Evolutionary conservation across 192 early-diverging fungal genomes (phyloP), one percentile per base, ranked within the genome.

Genomic region (Dimargaris verticillata): DNA sequence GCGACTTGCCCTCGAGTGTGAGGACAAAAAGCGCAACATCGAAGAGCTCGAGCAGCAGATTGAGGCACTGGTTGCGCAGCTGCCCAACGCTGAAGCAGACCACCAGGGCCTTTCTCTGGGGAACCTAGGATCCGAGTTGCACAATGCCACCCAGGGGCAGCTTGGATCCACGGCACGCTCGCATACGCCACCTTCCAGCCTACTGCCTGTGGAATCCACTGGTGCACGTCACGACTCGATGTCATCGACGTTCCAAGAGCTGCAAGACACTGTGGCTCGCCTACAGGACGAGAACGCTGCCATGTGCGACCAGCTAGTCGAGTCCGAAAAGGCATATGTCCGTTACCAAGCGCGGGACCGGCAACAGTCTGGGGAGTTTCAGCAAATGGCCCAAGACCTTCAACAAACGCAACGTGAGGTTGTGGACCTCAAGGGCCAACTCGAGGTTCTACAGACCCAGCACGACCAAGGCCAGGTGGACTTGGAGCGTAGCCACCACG

Each of bases 241-340:
- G 18, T 18, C 57, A 9, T 59, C 57, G 17, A 43, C 57, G 1
- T 59, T 59, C 38, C 57, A 59, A 18, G 57, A 59, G 18, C 57
- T 59, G 12, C 57, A 59, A n/a, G 57, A 59, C 11, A 44, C 57
- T 11, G 57, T 59, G 57, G 33, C 57, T 44, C 24, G 57, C n/a
- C 25, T 59, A n/a, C 57, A 59, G 25, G n/a, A 44, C 4, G 57
- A 59, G 20, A 59, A 59, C n/a, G 25, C 33, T 26, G 57, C 15
- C 18, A 59, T 59, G 57, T 25, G 24, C 43, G 10, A 59, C 20
- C 57, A 43, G 10, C 12, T 59, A 11, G 22, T 38, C 38, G 57
- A 59, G 5, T n/a, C 57, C 41, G n/a, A 59, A 33, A 28, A 26
- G 41, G 38, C 33, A n/a, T 26, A 17, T 17, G 43, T n/a, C 11